Evolutionary conservation across 345 rosid genomes (phyloP).

Genomic region (Psidium guajava): DNA sequence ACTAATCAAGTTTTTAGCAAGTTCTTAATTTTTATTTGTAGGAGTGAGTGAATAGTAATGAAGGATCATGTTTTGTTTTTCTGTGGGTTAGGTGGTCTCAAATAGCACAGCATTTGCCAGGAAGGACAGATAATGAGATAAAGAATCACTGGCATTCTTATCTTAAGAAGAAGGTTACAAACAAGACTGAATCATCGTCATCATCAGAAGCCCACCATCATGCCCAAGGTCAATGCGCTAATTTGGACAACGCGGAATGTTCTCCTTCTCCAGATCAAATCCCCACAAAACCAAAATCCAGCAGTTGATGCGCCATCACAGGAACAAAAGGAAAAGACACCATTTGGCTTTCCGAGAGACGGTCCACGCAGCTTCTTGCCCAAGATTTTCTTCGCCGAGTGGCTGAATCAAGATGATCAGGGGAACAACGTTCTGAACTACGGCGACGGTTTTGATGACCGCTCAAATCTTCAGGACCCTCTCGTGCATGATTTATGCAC

Average conservation of each 20-base stretch:
- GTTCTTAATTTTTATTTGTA: neutral
- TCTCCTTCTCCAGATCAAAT: neutral
- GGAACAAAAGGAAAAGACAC: neutral
- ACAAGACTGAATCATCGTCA: neutral
- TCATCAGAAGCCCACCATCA: neutral
- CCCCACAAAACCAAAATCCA: neutral
- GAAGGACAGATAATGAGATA: conserved; percentile 95
- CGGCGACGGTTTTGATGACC: neutral
- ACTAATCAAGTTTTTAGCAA: neutral
- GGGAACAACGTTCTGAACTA: neutral
- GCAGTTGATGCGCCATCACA: neutral
- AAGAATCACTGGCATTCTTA: conserved; percentile 93
- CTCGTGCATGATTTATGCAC: neutral
- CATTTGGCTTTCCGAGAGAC: neutral
- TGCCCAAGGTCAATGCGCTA: neutral
- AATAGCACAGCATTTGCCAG: conserved; percentile 77
- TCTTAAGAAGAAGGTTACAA: conserved; percentile 16
- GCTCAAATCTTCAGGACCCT: conserved; percentile 15
- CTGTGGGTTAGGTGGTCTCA: conserved; percentile 58
- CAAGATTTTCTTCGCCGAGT: conserved; percentile 7
- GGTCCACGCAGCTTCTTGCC: neutral
- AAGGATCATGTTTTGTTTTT: neutral
- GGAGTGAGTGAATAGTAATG: neutral
- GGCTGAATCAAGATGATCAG: conserved; percentile 9
- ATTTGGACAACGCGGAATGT: neutral